Base-by-base conservation (phyloP, 345 rosid species). In the Hevea brasiliensis region DNA sequence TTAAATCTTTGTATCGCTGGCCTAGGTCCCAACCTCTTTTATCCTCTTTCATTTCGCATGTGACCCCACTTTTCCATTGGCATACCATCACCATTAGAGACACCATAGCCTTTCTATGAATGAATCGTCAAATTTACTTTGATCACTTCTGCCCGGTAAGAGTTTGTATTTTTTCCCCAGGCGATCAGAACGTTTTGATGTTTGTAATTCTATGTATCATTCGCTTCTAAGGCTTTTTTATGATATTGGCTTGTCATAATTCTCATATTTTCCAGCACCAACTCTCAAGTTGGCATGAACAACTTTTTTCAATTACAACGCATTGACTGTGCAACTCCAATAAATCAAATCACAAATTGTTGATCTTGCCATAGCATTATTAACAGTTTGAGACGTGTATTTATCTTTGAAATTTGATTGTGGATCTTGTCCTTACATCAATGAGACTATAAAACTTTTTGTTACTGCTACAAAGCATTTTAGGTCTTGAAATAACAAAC, bases 371-470 rank as follows among this genome's bases (percentile, higher is more conserved):
- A 54, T 3, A 32, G n/a, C 50, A 72, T 68, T 48, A 68, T 48
- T 13, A 44, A 50, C 53, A 1, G 37, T 32, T 32, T 4, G 4
- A 74, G 17, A 65, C 29, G 61, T 27, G 74, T 70, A 73, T 72
- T 61, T 72, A 74, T 51, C 61, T 74, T 58, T 71, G 72, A 68
- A 67, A 74, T 73, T 72, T 73, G 76, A 64, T 75, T 60, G 74
- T 61, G 32, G 70, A 50, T 40, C 66, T 51, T 50, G 80, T 75
- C 53, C 81, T 81, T 79, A 77, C 79, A 74, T 50, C 67, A 20
- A 68, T 76, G 72, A 60, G 50, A 68, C 81, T 83, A 83, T 79
- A 81, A 82, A 80, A 26, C 72, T 80, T 80, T 73, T 41, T 20
- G 35, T 65, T 61, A 74, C 67, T 64, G 51, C 23, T 62, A 73